Conservation (phyloP, 495 filamentous ascomycete species). For the Chlorociboria aeruginascens region DNA sequence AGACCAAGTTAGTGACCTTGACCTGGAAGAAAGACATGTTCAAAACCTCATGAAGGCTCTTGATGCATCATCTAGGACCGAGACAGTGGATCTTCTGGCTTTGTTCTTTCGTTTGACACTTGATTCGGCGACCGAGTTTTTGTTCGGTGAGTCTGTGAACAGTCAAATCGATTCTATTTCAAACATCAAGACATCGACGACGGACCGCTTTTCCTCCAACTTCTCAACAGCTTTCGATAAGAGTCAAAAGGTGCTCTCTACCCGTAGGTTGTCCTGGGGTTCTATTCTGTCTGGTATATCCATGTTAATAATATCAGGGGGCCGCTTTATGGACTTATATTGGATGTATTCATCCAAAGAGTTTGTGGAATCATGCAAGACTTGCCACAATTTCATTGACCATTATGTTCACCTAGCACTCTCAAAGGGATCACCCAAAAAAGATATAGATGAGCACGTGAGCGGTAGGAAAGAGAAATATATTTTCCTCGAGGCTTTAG, state of each 20-base stretch:
- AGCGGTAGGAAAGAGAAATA: conserved; percentile 29
- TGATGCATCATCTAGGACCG: conserved; percentile 4
- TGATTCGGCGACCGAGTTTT: conserved; percentile 60
- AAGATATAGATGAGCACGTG: neutral
- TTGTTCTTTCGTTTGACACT: conserved; percentile 54
- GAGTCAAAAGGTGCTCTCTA: conserved; percentile 9
- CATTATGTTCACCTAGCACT: conserved; percentile 23
- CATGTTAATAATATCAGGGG: no score
- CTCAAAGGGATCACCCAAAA: conserved; percentile 5
- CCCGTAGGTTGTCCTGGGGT: neutral
- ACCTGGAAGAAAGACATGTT: conserved; percentile 42
- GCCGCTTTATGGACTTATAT: conserved; percentile 5
- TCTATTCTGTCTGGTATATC: no score
- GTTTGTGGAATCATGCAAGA: conserved; percentile 8
- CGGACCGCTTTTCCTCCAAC: conserved; percentile 1
- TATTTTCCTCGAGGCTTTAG: conserved; percentile 38
- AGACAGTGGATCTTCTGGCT: conserved; percentile 42
- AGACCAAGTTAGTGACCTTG: conserved; percentile 36
- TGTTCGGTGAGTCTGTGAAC: conserved; percentile 50
- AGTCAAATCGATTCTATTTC: conserved; percentile 17
- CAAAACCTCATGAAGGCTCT: conserved; percentile 30
- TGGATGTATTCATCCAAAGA: conserved; percentile 5
- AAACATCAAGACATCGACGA: conserved; percentile 14
- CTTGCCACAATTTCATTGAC: conserved; percentile 14
- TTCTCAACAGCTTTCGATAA: conserved; percentile 16